Conservation (phyloP, 129 eudicot genomes). For the Cynara cardunculus region DNA sequence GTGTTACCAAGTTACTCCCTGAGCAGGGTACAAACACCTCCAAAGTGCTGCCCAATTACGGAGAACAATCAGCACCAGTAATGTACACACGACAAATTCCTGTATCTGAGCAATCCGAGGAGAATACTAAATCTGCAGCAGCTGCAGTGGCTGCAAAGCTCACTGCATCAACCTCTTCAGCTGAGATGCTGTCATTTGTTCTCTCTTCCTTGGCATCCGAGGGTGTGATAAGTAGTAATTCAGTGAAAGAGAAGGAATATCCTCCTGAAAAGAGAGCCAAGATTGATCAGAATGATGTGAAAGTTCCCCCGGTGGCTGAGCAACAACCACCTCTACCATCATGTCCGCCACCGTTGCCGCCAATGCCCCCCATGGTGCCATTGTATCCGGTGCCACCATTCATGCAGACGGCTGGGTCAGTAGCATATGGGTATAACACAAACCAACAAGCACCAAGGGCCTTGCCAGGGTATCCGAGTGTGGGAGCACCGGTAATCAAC, state of each 20-base stretch:
- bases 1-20: conserved; percentile 19
- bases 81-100: conserved; percentile 54
- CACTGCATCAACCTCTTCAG: conserved; percentile 86
- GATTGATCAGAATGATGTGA: background rate
- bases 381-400: conserved; percentile 32
- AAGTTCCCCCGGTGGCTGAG: too few species aligned
- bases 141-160: conserved; percentile 96
- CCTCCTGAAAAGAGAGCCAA: conserved; percentile 60
- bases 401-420: conserved; percentile 40
- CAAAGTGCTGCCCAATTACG: conserved; percentile 26
- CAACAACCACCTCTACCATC: too few species aligned
- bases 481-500: conserved; percentile 19
- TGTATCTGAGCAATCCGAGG: conserved; percentile 45
- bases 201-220: conserved; percentile 86
- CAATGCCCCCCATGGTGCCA: conserved; percentile 48
- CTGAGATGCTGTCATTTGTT: conserved; percentile 79
- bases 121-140: conserved; percentile 72
- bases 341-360: conserved; percentile 42
- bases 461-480: conserved; percentile 25
- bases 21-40: conserved; percentile 30
- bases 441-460: conserved; percentile 30
- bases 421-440: conserved; percentile 33
- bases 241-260: conserved; percentile 48
- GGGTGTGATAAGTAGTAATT: conserved; percentile 48
- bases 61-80: conserved; percentile 54